Percentiles rank a stretch among this genome's conserved stretches.
phyloP scores from a whole-genome alignment of 352 stramenopile species.

The Globisporangium heterothallicum region DNA sequence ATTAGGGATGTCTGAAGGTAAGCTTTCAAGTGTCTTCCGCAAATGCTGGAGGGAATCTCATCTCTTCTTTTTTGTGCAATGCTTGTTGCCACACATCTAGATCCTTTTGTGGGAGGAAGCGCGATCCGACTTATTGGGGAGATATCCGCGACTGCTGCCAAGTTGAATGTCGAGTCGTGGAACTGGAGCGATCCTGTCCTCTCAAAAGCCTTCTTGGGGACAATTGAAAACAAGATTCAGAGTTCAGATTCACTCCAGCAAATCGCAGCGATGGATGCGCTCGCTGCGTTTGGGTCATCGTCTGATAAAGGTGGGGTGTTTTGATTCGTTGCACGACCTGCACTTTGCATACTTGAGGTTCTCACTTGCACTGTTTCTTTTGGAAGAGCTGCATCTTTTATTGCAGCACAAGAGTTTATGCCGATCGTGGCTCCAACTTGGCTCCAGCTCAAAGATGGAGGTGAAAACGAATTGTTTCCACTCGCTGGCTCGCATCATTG shows the following conservation, averaged over 20 bases:
- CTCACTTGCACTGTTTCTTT: background rate
- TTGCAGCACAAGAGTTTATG: constrained; percentile 67
- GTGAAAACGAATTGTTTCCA: constrained; percentile 77
- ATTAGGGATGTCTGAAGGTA: constrained; percentile 64
- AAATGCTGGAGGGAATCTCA: background rate
- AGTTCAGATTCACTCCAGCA: constrained; percentile 57
- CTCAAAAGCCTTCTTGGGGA: constrained; percentile 73
- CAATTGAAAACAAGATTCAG: constrained; percentile 66
- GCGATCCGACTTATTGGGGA: constrained; percentile 72
- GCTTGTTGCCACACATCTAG: constrained; percentile 14
- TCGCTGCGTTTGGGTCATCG: constrained; percentile 71
- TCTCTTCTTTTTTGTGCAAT: background rate
- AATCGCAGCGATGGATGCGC: constrained; percentile 80
- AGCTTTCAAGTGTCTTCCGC: background rate
- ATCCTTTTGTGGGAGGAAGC: constrained; percentile 76
- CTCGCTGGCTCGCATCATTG: constrained; percentile 53
- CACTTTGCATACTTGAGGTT: background rate
- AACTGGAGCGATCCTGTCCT: constrained; percentile 71
- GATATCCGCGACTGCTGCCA: constrained; percentile 63
- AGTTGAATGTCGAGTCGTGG: constrained; percentile 62
- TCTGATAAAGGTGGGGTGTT: constrained; percentile 62
- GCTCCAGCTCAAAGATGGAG: constrained; percentile 55
- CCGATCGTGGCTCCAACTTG: constrained; percentile 50
- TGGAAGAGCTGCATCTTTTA: constrained; percentile 58
- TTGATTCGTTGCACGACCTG: background rate